Evolutionary conservation across 192 early-diverging fungal species (phyloP), one percentile per base, ranked within the genome.

Genomic region (Coemansia sp.): DNA sequence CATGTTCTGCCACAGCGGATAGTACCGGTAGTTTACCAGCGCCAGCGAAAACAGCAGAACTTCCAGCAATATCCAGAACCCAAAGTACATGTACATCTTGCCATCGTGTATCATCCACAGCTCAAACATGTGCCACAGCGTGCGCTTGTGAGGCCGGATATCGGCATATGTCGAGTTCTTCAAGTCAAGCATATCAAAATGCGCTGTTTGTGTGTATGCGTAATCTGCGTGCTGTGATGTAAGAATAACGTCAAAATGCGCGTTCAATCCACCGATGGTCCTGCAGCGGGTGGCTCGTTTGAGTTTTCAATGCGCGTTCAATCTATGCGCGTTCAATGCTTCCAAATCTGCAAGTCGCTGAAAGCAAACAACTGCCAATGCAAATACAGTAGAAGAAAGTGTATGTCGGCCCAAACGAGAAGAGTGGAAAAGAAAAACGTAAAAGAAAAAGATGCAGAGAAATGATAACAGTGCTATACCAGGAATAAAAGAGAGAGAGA

Each of bases 41-140:
- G 81, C 84, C 57, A 89, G 72, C 0, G 78, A 62, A 57, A 85
- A 89, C 19, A 86, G 56, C 12, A 87, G 74, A 18, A 76, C 65
- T 62, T 89, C 86, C 13, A 88, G 65, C 18, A 86, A n/a, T 19
- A 89, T 62, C 88, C 88, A 89, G 38, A 86, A 74, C 24, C 66
- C 75, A 59, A 87, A 81, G 68, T 86, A 86, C 9, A 84, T 22
- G 48, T 72, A 72, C 61, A 71, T 64, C 48, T 81, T 74, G 23
- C 78, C 78, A 20, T 74, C 73, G 54, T 81, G 71, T 37, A 81
- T 81, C 73, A 81, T 72, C 78, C 78, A 81, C 14, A 81, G 62
- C 59, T 75, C 66, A 49, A 81, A 72, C 39, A 73, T 61, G 54
- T 81, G 73, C 56, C 69, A 53, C 20, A 81, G 62, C 49, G 78